These are phyloP conservation scores for Shiraia sp. DNA, from an alignment of 2,329 filamentous ascomycete species.

Conservation along the genomic window DNA sequence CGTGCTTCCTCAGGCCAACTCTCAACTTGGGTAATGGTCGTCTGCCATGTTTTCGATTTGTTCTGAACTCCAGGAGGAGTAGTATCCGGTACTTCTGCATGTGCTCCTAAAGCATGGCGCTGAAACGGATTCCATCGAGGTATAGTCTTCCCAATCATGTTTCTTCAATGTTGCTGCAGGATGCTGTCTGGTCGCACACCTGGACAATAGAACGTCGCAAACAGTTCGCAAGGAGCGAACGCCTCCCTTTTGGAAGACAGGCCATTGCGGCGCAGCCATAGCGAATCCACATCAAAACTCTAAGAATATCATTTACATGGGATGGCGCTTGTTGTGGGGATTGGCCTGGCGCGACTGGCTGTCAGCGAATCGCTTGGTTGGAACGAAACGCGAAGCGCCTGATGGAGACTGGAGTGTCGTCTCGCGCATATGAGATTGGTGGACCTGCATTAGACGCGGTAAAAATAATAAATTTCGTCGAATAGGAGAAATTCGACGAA, in stretches of 20 bases:
- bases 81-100: constrained; percentile 4
- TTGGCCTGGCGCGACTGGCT: constrained; percentile 4
- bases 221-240: constrained; percentile 30
- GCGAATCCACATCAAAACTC: constrained; percentile 18
- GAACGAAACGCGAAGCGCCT: constrained; percentile 31
- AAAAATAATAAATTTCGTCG: background rate
- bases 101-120: constrained; percentile 5
- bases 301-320: constrained; percentile 10
- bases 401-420: constrained; percentile 6
- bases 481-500: no score
- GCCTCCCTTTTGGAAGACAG: constrained; percentile 23
- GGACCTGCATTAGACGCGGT: constrained; percentile 1
- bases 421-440: background rate
- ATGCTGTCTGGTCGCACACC: constrained; percentile 4
- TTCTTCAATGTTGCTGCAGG: constrained; percentile 10
- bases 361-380: constrained; percentile 27
- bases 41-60: constrained; percentile 29
- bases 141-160: constrained; percentile 14
- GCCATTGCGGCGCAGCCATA: constrained; percentile 27
- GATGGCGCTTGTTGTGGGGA: constrained; percentile 26
- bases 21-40: constrained; percentile 23
- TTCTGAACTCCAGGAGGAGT: background rate
- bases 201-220: constrained; percentile 12
- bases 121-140: constrained; percentile 17
- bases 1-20: constrained; percentile 37